Evolutionary conservation across 176 grass and related monocot species (phyloP).

Genomic region (Luzula sylvatica): DNA sequence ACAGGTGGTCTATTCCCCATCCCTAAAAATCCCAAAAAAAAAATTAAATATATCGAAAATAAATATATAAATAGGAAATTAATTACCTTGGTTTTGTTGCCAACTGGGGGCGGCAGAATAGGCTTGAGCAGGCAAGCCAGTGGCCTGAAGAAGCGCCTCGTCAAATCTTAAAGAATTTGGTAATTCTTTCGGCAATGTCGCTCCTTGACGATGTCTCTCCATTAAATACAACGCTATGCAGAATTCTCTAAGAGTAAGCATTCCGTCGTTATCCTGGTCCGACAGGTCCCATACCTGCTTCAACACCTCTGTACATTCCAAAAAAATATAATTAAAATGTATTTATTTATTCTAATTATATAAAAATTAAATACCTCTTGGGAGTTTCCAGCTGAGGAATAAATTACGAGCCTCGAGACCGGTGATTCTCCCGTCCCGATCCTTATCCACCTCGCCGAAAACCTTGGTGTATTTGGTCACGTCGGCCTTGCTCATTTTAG

Average conservation of each 20-base stretch:
- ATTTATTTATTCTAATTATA: too few species aligned
- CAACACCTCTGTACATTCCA: conserved; percentile 54
- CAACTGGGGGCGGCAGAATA: conserved; percentile 59
- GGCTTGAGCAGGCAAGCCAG: conserved; percentile 71
- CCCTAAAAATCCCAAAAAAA: conserved; percentile 25
- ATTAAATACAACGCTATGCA: conserved; percentile 97
- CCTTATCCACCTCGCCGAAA: conserved; percentile 80
- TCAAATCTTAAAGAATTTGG: conserved; percentile 79
- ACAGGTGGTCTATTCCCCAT: conserved; percentile 45
- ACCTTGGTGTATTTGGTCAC: conserved; percentile 96
- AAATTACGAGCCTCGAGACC: conserved; percentile 74
- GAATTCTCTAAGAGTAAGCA: conserved; percentile 98
- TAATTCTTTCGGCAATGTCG: conserved; percentile 51
- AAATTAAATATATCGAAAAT: too few species aligned
- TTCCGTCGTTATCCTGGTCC: conserved; percentile 98
- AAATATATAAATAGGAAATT: background rate
- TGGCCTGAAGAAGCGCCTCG: conserved; percentile 58
- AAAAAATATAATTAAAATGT: conserved; percentile 24
- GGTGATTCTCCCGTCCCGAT: conserved; percentile 98
- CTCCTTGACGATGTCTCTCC: conserved; percentile 81
- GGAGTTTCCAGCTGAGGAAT: conserved; percentile 98
- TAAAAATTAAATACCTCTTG: conserved; percentile 49
- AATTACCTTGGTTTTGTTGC: conserved; percentile 67
- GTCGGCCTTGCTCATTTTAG: conserved; percentile 88
- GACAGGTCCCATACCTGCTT: conserved; percentile 99